Percentiles rank a stretch among this genome's conserved stretches.
These are phyloP conservation scores for Backusella psychrophila DNA, from an alignment of 192 early-diverging fungal species.

Conservation along the genomic window DNA sequence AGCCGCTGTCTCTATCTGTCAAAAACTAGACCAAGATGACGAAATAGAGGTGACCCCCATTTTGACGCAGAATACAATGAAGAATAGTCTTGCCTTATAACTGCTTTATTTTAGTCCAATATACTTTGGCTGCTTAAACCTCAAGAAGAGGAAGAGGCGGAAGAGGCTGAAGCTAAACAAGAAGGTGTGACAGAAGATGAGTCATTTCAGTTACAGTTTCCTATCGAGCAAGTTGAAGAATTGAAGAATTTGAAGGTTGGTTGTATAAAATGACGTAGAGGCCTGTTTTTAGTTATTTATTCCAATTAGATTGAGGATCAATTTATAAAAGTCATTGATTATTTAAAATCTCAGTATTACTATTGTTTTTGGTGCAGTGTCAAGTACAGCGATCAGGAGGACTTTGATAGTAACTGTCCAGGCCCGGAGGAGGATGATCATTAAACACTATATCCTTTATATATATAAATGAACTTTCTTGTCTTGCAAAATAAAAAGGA, in stretches of 20 bases:
- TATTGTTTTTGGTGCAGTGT: constrained; percentile 75
- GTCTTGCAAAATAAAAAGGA: too few species aligned
- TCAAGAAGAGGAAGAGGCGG: constrained; percentile 24
- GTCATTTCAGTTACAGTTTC: not conserved
- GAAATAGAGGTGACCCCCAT: not conserved
- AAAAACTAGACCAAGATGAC: constrained; percentile 39
- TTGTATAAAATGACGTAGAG: not conserved
- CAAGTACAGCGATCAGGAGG: constrained; percentile 48
- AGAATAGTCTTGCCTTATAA: not conserved
- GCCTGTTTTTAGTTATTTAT: too few species aligned
- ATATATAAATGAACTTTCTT: too few species aligned
- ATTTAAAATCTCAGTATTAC: constrained; percentile 51
- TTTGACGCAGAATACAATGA: not conserved
- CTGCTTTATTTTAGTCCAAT: constrained; percentile 1
- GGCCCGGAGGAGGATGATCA: constrained; percentile 61
- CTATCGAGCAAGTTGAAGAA: constrained; percentile 9
- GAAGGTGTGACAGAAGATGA: not conserved
- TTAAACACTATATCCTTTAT: constrained; percentile 1
- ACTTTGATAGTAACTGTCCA: constrained; percentile 58
- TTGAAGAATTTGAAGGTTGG: constrained; percentile 9
- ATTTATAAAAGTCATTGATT: constrained; percentile 41
- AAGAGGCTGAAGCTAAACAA: not conserved
- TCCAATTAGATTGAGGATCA: constrained; percentile 43
- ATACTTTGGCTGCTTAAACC: constrained; percentile 12
- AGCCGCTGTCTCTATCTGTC: constrained; percentile 39